Base-by-base conservation (phyloP, 139 green algal species). In the Auxenochlorella pyrenoidosa region DNA sequence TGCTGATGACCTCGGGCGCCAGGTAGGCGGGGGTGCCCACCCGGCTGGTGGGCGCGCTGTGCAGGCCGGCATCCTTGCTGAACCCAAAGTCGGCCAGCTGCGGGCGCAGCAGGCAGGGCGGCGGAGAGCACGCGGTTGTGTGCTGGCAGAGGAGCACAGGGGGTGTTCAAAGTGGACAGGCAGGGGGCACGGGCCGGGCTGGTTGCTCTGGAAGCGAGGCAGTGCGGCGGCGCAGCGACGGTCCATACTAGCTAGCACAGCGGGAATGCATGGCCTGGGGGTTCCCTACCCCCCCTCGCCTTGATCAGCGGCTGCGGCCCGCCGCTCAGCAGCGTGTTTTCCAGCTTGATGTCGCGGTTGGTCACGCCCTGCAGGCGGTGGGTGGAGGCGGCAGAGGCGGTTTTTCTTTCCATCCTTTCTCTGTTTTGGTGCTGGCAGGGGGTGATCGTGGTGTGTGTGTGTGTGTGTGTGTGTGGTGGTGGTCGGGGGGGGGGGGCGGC, bases 21-120 rank as follows among this genome's bases (percentile, higher is more conserved):
- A 99, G 95, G 92, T 99, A 99, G 26, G 97, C 96, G 51, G 97
- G 96, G 26, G 97, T 99, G 81, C 97, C 97, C 60, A 99, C 97
- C 43, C 96, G 93, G 0, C 93, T 97, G 15, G 88, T 91, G 28
- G 94, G 94, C 6, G 94, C 95, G 75, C 90, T 95, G 83, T 96
- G 92, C 75, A 92, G 94, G 85, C 94, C 94, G 86, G 95, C 90
- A 86, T 97, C 93, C 92, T 97, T 92, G 40, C 76, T 88, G 54
- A 90, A 92, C 40, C 93, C 93, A 90, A 96, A 96, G 81, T 95
- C 93, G 43, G 90, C 93, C 41, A 95, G 90, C 82, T 95, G 94
- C 58, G 94, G 75, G 16, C 6, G 28, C 26, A 38, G 59, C 38
- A 19, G 54, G 58, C 19, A 5, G 43, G 40, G 47, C 5, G 30